Evolutionary conservation across 2,329 filamentous ascomycete genomes (phyloP).

Genomic region (Graphilbum ipis-grandicollis): DNA sequence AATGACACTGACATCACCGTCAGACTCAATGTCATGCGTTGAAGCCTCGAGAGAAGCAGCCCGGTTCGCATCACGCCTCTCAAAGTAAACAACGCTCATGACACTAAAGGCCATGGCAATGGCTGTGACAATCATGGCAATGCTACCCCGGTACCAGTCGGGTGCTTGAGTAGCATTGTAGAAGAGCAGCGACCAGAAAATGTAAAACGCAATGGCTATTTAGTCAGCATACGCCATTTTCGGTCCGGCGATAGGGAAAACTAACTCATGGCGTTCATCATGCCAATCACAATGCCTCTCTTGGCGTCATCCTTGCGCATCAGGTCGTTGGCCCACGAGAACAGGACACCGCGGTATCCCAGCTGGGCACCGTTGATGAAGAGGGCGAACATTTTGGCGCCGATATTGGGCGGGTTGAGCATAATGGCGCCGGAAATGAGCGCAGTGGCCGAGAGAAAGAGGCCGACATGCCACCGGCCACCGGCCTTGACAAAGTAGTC

Average conservation of each 20-base stretch:
- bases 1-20: neutral
- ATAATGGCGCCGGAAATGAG: conserved; percentile 4
- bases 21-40: neutral
- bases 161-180: conserved; percentile 4
- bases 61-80: neutral
- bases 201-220: conserved; percentile 2
- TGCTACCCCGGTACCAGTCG: conserved; percentile 3
- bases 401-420: conserved; percentile 1
- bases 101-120: neutral
- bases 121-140: conserved; percentile 3
- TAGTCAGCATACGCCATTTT: neutral
- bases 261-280: conserved; percentile 3
- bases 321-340: conserved; percentile 5
- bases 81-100: neutral
- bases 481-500: conserved; percentile 22
- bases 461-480: conserved; percentile 23
- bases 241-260: neutral
- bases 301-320: conserved; percentile 2
- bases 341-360: neutral
- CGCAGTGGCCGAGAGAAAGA: conserved; percentile 2
- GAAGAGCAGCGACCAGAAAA: conserved; percentile 6
- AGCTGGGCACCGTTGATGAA: conserved; percentile 3
- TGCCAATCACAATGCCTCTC: conserved; percentile 1
- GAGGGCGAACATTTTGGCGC: conserved; percentile 4
- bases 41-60: neutral